These are phyloP conservation scores for Colletotrichum tanaceti DNA, from an alignment of 2,329 filamentous ascomycete species.

Conservation along the genomic window DNA sequence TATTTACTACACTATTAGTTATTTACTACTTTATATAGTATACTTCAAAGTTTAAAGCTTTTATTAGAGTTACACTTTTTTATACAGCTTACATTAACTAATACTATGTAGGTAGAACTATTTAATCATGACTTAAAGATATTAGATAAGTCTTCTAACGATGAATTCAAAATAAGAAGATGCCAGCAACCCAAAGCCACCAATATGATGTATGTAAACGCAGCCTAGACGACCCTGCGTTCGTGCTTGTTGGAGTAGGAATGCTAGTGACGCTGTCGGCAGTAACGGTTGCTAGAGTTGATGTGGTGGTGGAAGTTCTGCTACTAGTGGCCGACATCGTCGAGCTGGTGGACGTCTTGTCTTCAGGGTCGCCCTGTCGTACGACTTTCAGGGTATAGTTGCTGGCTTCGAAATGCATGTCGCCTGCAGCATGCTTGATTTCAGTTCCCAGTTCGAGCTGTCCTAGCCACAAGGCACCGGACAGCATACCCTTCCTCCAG, in stretches of 20 bases:
- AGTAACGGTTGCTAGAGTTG: neutral
- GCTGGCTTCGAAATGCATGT: constrained; percentile 34
- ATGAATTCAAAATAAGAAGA: neutral
- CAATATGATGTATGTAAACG: neutral
- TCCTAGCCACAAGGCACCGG: constrained; percentile 33
- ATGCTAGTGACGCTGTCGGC: neutral
- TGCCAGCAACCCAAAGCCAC: neutral
- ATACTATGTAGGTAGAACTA: too few species aligned
- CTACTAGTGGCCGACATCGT: neutral
- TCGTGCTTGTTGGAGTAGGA: neutral
- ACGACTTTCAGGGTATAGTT: constrained; percentile 37
- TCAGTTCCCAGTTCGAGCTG: constrained; percentile 36
- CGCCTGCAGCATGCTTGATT: constrained; percentile 34
- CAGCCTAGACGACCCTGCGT: neutral
- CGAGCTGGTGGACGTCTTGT: constrained; percentile 3
- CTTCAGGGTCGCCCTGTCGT: constrained; percentile 36
- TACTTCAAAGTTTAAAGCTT: too few species aligned
- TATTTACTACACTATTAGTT: too few species aligned
- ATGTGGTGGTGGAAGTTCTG: neutral
- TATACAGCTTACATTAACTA: too few species aligned
- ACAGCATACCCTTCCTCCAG: constrained; percentile 36
- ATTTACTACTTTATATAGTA: too few species aligned
- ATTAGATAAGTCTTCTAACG: too few species aligned
- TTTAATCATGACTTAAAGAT: too few species aligned
- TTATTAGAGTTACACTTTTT: too few species aligned